A percentile compares a stretch with the other conserved stretches of the same genome.
Conservation (phyloP, 176 grass and related monocot genomes). For the Puya raimondii region DNA sequence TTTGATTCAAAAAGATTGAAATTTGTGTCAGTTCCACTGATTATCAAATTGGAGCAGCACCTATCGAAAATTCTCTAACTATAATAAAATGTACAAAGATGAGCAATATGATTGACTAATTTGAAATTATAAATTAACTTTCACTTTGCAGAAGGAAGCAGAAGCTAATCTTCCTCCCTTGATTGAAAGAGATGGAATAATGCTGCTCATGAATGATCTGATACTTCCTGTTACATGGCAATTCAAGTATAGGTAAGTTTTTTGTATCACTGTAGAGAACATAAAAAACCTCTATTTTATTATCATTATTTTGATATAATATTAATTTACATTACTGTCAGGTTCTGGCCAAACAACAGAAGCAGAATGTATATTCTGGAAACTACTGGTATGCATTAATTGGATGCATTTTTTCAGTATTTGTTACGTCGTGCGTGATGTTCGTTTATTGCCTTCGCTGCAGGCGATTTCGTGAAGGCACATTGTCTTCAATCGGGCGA, state of each 20-base stretch:
- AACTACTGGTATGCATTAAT: conserved; percentile 35
- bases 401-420: not conserved
- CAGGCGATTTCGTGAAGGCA: conserved; percentile 70
- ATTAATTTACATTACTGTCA: conserved; percentile 12
- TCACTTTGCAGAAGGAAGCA: conserved; percentile 56
- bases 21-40: too few relatives aligned
- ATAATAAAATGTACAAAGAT: too few relatives aligned
- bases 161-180: conserved; percentile 67
- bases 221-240: conserved; percentile 52
- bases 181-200: conserved; percentile 54
- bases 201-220: conserved; percentile 68
- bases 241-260: conserved; percentile 78
- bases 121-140: conserved; percentile 6
- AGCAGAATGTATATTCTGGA: conserved; percentile 89
- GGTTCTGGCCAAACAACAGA: conserved; percentile 93
- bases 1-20: too few relatives aligned
- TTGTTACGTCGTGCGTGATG: not conserved
- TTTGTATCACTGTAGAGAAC: not conserved
- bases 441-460: conserved; percentile 5
- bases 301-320: not conserved
- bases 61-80: too few relatives aligned
- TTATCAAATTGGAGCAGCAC: too few relatives aligned
- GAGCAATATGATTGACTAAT: not conserved
- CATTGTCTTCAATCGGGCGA: conserved; percentile 51
- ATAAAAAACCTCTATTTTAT: not conserved